Base-by-base conservation (phyloP, 2,329 filamentous ascomycete genomes). In the Talaromyces sp. region DNA sequence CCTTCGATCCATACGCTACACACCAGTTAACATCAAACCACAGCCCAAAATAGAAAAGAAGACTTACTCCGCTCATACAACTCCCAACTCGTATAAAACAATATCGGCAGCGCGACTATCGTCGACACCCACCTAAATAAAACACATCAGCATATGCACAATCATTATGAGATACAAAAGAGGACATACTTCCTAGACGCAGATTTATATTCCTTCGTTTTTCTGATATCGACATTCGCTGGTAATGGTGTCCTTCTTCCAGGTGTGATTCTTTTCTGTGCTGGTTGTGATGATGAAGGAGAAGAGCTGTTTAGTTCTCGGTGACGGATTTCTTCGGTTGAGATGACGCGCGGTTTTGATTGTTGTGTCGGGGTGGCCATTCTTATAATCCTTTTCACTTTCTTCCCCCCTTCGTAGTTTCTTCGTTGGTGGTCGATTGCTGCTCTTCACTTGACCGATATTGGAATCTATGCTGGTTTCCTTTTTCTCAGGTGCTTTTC, bases 131-230 rank as follows among this genome's bases (percentile, higher is more conserved):
- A 74, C 63, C 72, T 74, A 60, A 22, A 47, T n/a, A 34, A 38
- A 11, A 54, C 6, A 38, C 29, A 36, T 64, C 53, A 64, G 51
- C 13, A 15, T 29, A 53, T 10, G 49, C 49, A 2, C 43, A 11
- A 47, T 17, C 43, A 11, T 22, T 38, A 36, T 27, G 31, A 43
- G n/a, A 34, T 10, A 61, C 27, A 25, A 8, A 22, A n/a, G 13
- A n/a, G 56, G 22, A 69, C 72, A 29, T 70, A 80, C 78, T 72
- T 72, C 59, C 78, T 72, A 29, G 77, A 75, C 66, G 75, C 75
- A 65, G 68, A 64, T 66, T 78, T 79, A 68, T 80, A 80, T 68
- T 77, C 74, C 63, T 74, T 77, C n/a, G 78, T 80, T 66, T 78
- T 68, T 53, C 76, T 75, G 47, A 80, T 76, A 70, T 80, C 77